Conservation (phyloP, 2,329 filamentous ascomycete species). For the Davidsoniella neocaledoniae region DNA sequence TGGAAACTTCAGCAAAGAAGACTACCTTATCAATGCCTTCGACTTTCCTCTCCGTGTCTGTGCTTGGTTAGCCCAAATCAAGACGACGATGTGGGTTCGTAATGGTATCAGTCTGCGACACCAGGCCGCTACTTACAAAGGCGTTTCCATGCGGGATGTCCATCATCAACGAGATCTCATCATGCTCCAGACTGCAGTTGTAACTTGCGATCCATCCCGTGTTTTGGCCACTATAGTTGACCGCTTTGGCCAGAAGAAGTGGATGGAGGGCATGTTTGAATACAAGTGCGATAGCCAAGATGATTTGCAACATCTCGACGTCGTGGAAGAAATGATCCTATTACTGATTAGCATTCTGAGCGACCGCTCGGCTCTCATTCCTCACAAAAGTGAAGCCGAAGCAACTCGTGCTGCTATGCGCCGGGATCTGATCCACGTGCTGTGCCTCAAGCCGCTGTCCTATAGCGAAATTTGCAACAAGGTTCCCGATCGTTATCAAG, state of each 20-base stretch:
- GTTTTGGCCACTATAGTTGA: slow-evolving; percentile 83
- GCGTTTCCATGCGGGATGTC: slow-evolving; percentile 75
- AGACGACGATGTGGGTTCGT: slow-evolving; percentile 94
- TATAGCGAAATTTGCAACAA: slow-evolving; percentile 83
- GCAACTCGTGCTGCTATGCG: slow-evolving; percentile 57
- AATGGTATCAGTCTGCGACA: slow-evolving; percentile 93
- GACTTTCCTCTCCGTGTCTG: slow-evolving; percentile 88
- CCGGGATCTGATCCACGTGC: slow-evolving; percentile 77
- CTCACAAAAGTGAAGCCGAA: slow-evolving; percentile 42
- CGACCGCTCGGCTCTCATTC: slow-evolving; percentile 65
- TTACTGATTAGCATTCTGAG: slow-evolving; percentile 80
- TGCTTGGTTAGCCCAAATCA: slow-evolving; percentile 95
- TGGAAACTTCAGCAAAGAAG: slow-evolving; percentile 43
- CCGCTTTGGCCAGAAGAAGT: slow-evolving; percentile 72
- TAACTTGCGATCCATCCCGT: slow-evolving; percentile 65
- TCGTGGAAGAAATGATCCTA: slow-evolving; percentile 92
- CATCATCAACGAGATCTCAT: slow-evolving; percentile 92
- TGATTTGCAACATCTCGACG: slow-evolving; percentile 73
- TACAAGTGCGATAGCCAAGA: slow-evolving; percentile 60
- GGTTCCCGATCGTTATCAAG: slow-evolving; percentile 75
- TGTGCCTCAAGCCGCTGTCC: slow-evolving; percentile 91
- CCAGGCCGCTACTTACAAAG: slow-evolving; percentile 85
- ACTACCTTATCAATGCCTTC: slow-evolving; percentile 73
- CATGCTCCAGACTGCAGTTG: slow-evolving; percentile 76
- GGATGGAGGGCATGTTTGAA: slow-evolving; percentile 72